Evolutionary conservation across 2,329 filamentous ascomycete species (phyloP).

Genomic region (Verticillium klebahnii): DNA sequence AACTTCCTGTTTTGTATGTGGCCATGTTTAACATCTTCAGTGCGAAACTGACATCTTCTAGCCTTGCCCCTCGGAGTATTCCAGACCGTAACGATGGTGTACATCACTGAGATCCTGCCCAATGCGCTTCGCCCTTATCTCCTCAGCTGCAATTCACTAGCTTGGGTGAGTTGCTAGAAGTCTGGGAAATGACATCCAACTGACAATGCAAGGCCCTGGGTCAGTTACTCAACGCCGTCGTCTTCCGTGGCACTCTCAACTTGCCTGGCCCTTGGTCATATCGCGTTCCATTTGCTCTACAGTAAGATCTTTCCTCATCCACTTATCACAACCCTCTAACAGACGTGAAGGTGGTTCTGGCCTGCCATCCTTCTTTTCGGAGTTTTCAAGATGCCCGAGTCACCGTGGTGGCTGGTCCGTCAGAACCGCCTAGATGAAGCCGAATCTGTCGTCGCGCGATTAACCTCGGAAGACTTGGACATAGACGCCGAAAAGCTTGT

Average conservation of each 20-base stretch:
- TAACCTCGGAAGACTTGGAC: slow-evolving; percentile 21
- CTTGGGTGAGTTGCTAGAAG: neutral
- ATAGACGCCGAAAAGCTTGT: slow-evolving; percentile 20
- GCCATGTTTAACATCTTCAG: too few species aligned
- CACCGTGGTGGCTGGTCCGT: slow-evolving; percentile 32
- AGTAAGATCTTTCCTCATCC: slow-evolving; percentile 6
- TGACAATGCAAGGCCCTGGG: slow-evolving; percentile 4
- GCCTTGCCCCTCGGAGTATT: slow-evolving; percentile 6
- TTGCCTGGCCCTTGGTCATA: slow-evolving; percentile 19
- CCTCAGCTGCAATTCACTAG: slow-evolving; percentile 7
- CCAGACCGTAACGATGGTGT: slow-evolving; percentile 11
- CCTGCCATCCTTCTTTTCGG: slow-evolving; percentile 25
- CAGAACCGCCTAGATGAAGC: slow-evolving; percentile 19
- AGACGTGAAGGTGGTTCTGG: slow-evolving; percentile 24
- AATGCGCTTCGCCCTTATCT: slow-evolving; percentile 11
- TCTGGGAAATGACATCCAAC: too few species aligned
- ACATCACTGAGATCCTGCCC: slow-evolving; percentile 10
- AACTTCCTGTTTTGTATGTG: neutral
- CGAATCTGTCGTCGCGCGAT: slow-evolving; percentile 16
- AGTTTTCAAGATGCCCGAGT: slow-evolving; percentile 29
- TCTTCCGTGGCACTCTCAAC: slow-evolving; percentile 6
- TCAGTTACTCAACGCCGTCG: slow-evolving; percentile 5
- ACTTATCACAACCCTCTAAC: too few species aligned
- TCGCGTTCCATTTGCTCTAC: slow-evolving; percentile 31
- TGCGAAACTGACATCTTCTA: neutral